phyloP scores from a whole-genome alignment of 768 basidiomycete species.

The Lactarius trivialis region DNA sequence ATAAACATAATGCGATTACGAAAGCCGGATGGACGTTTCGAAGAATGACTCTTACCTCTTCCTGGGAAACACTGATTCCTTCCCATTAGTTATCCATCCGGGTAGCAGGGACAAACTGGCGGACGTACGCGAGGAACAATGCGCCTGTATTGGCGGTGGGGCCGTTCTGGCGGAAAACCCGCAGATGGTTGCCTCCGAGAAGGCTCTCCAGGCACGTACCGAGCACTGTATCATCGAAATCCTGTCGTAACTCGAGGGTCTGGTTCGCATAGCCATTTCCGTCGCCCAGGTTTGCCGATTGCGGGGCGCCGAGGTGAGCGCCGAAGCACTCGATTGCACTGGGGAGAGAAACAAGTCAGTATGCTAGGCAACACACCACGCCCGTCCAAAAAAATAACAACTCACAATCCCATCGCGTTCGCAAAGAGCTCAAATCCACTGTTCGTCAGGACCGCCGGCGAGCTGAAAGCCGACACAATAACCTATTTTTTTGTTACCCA shows the following conservation, averaged over 20 bases:
- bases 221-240: slow-evolving; percentile 31
- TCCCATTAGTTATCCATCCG: background rate
- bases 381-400: background rate
- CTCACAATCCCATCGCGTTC: slow-evolving; percentile 21
- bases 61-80: slow-evolving; percentile 25
- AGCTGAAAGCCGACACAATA: slow-evolving; percentile 21
- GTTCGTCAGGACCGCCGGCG: slow-evolving; percentile 14
- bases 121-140: slow-evolving; percentile 32
- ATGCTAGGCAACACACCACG: background rate
- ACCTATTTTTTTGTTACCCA: background rate
- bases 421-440: slow-evolving; percentile 18
- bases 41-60: slow-evolving; percentile 17
- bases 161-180: slow-evolving; percentile 30
- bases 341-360: background rate
- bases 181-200: slow-evolving; percentile 22
- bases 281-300: slow-evolving; percentile 42
- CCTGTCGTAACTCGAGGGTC: slow-evolving; percentile 40
- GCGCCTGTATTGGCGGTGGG: slow-evolving; percentile 29
- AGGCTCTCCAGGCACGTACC: slow-evolving; percentile 40
- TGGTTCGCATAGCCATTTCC: slow-evolving; percentile 41
- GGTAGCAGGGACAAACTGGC: background rate
- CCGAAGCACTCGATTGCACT: slow-evolving; percentile 27
- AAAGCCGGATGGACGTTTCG: too few relatives aligned
- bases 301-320: slow-evolving; percentile 33
- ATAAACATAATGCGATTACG: background rate